Evolutionary conservation across 352 stramenopile species (phyloP).

Genomic region (Phytophthora pseudosyringae): DNA sequence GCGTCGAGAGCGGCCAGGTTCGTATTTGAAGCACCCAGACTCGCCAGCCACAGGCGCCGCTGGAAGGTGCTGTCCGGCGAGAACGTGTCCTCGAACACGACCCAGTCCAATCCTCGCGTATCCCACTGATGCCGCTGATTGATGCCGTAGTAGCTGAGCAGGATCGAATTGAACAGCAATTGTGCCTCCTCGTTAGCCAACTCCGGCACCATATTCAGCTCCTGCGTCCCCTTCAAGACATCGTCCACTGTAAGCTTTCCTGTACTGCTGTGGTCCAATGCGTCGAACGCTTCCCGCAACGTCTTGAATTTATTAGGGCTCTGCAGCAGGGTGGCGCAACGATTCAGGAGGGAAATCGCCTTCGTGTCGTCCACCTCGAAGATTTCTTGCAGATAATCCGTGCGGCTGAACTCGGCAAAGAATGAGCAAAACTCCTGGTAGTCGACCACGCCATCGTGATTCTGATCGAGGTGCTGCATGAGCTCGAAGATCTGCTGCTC

Average conservation of each 20-base stretch:
- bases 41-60: conserved; percentile 66
- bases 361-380: conserved; percentile 81
- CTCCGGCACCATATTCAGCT: conserved; percentile 54
- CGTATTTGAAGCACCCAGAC: conserved; percentile 58
- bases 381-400: conserved; percentile 74
- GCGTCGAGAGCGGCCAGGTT: conserved; percentile 45
- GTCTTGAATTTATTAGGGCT: conserved; percentile 51
- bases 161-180: conserved; percentile 67
- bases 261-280: conserved; percentile 53
- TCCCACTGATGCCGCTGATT: conserved; percentile 48
- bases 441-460: conserved; percentile 90
- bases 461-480: conserved; percentile 93
- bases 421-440: conserved; percentile 91
- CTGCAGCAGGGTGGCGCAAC: conserved; percentile 60
- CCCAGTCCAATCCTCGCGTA: conserved; percentile 59
- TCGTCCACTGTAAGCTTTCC: conserved; percentile 54
- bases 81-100: conserved; percentile 84
- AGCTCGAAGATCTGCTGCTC: conserved; percentile 93
- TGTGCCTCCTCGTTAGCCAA: conserved; percentile 56
- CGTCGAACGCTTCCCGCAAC: conserved; percentile 61
- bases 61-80: conserved; percentile 72
- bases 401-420: conserved; percentile 82
- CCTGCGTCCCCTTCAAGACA: conserved; percentile 56
- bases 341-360: conserved; percentile 73
- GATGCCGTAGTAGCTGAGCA: conserved; percentile 72